A percentile compares a stretch with the other conserved stretches of the same genome.
Conservation (phyloP, 2,329 filamentous ascomycete species). For the Trichoderma sp. region DNA sequence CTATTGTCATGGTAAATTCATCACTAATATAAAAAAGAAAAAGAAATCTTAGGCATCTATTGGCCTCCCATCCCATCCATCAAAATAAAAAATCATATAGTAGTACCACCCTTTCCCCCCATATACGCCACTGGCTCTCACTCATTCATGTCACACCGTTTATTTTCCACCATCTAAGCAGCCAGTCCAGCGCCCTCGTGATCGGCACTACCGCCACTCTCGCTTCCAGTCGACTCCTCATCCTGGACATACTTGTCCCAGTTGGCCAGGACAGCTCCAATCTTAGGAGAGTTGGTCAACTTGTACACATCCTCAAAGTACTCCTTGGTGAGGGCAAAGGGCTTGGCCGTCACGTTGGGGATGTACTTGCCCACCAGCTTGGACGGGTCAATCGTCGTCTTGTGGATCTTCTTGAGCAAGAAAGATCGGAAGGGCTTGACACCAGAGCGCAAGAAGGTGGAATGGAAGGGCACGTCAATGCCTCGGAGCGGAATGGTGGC, state of each 20-base stretch:
- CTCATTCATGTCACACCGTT: neutral
- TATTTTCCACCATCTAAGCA: conserved; percentile 32
- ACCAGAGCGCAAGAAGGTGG: conserved; percentile 93
- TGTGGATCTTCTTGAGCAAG: conserved; percentile 99
- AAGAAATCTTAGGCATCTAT: neutral
- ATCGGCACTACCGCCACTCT: conserved; percentile 41
- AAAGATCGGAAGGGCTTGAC: conserved; percentile 99
- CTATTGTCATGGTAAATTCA: neutral
- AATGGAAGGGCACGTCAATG: conserved; percentile 99
- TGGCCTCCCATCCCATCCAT: neutral
- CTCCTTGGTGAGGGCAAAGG: conserved; percentile 94
- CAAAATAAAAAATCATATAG: neutral
- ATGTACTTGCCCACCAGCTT: conserved; percentile 99
- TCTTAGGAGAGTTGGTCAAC: conserved; percentile 79
- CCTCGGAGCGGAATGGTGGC: conserved; percentile 95
- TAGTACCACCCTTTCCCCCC: neutral
- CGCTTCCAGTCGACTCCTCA: conserved; percentile 38
- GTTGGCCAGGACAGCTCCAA: conserved; percentile 80
- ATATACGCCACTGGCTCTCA: neutral
- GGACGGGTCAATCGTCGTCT: conserved; percentile 94
- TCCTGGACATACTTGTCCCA: conserved; percentile 70
- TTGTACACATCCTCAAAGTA: conserved; percentile 99
- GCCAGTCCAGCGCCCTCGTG: conserved; percentile 44
- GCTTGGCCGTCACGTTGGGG: conserved; percentile 94
- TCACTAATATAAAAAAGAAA: neutral